Base-by-base conservation (phyloP, 495 filamentous ascomycete genomes). In the Xylaria acuta region DNA sequence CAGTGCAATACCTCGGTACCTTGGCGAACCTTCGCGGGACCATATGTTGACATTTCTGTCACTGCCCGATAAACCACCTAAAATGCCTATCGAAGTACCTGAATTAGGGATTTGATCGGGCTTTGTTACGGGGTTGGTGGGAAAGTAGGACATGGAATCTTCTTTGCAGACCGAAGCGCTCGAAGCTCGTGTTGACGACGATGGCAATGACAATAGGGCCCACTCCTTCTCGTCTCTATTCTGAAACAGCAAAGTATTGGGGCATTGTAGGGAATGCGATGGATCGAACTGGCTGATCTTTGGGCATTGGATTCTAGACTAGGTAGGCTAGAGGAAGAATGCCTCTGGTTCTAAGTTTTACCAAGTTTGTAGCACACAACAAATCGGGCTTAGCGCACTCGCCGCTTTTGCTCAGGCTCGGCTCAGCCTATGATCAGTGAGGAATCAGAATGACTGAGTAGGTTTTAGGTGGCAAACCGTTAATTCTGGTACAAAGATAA, bases 361-460 rank as follows among this genome's bases (percentile, higher is more conserved):
- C 47, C 47, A 51, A 3, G 2, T 51, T 25, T 22, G 47, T n/a
- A n/a, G 47, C 20, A 9, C 47, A 22, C 20, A 25, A 51, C 47
- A 25, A 25, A 56, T 56, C 25, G 53, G 53, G 53, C 53, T 56
- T 56, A 56, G 53, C 53, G n/a, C 11, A 56, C n/a, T 30, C 14
- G 25, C 25, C 25, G 53, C 25, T 38, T 38, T 38, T 38, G 36
- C 36, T 38, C 36, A 38, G 36, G 36, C 36, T 38, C 36, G 36
- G 36, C 25, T 56, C 25, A 27, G 25, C 53, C 25, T 30, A 32
- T 6, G 22, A 4, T 56, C 53, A 25, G 25, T 25, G 5, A 14
- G 25, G 22, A 5, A 6, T n/a, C n/a, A n/a, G n/a, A n/a, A n/a
- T n/a, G n/a, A n/a, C n/a, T n/a, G n/a, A n/a, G n/a, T n/a, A n/a